Evolutionary conservation across 1,284 basidiomycete species (phyloP), one percentile per base, ranked within the genome.

Genomic region (Fomitopsis pinicola): DNA sequence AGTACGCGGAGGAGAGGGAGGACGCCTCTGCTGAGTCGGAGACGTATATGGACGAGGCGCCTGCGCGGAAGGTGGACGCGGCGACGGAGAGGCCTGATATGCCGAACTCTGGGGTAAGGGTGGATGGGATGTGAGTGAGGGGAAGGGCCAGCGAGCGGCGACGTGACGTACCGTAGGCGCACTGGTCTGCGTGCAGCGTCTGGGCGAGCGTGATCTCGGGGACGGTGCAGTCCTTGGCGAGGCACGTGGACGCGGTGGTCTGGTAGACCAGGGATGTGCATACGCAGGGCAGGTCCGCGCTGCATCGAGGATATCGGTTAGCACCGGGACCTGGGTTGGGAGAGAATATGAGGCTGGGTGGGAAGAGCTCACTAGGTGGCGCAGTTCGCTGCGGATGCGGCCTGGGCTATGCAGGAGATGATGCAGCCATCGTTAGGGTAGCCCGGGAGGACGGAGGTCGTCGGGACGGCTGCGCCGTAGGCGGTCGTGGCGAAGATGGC

Each of bases 251-350:
- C 26, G 71, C 70, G 26, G 59, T 60, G 42, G 62, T 66, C 64
- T 72, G 68, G 73, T 75, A 75, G 6, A 60, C 50, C 3, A 63
- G 55, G 22, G 64, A 67, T 14, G 67, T 64, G 62, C 75, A 76
- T 62, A 76, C 63, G 62, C 72, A 71, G 19, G 46, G 30, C 7
- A 59, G 58, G 26, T 59, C 30, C n/a, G 26, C 35, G 17, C 58
- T 59, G 42, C 28, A 19, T 28, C 8, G 14, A 19, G 14, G 2
- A 19, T 6, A 3, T 40, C 12, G 38, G 38, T 40, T 8, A 40
- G 38, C 38, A 15, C 8, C 38, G 2, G 35, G 35, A 7, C 35
- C 35, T 36, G 6, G 35, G 6, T 6, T 36, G 35, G 35, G 35
- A 36, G 22, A 22, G 22, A 22, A 2, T 8, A 8, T 33, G 5